Evolutionary conservation across 2,329 filamentous ascomycete species (phyloP).

Genomic region (Exophiala calicioides): DNA sequence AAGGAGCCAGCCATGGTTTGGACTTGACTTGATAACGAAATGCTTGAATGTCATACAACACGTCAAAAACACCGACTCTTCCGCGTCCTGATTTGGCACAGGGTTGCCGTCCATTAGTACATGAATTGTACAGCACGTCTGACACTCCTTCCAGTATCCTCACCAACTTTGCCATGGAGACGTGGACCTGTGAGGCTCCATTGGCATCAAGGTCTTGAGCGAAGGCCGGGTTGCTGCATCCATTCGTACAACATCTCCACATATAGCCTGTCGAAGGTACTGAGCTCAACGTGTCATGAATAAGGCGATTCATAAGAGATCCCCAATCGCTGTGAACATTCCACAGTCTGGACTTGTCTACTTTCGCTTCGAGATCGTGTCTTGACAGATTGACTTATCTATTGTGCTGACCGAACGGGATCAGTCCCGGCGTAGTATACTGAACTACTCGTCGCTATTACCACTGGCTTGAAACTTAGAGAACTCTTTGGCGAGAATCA

Average conservation of each 20-base stretch:
- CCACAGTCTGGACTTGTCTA: slow-evolving; percentile 3
- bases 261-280: not conserved
- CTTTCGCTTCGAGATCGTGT: not conserved
- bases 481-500: slow-evolving; percentile 37
- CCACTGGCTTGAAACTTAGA: not conserved
- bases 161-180: slow-evolving; percentile 2
- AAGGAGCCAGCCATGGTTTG: too few relatives aligned
- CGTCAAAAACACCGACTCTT: not conserved
- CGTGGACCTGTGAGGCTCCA: slow-evolving; percentile 4
- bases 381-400: slow-evolving; percentile 30
- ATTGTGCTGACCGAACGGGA: slow-evolving; percentile 42
- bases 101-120: not conserved
- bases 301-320: slow-evolving; percentile 7
- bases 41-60: not conserved
- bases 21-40: too few relatives aligned
- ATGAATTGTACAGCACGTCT: slow-evolving; percentile 5
- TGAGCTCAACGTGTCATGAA: not conserved
- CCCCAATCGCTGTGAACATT: slow-evolving; percentile 2
- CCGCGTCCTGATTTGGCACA: not conserved
- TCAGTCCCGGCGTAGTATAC: slow-evolving; percentile 33
- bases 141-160: slow-evolving; percentile 3
- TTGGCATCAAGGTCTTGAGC: slow-evolving; percentile 3
- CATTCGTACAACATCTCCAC: slow-evolving; percentile 6
- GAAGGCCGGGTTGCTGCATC: slow-evolving; percentile 1
- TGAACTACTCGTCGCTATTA: not conserved